Conservation (phyloP, 495 filamentous ascomycete genomes). For the Trichoderma gamsii region DNA sequence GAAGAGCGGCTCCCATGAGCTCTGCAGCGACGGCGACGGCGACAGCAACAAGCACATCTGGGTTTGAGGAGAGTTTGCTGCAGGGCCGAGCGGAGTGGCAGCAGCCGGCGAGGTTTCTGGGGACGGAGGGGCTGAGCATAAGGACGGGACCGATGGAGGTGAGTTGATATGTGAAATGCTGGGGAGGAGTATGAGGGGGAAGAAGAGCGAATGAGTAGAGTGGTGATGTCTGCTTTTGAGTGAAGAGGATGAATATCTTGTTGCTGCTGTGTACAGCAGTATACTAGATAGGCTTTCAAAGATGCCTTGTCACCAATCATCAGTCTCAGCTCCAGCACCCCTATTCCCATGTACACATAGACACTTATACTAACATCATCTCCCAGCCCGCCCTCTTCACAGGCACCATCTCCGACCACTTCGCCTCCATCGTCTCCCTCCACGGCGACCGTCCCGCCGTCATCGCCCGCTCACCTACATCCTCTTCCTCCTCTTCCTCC, state of each 20-base stretch:
- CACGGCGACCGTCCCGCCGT: constrained; percentile 69
- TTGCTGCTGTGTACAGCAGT: no score
- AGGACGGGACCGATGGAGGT: constrained; percentile 27
- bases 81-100: neutral
- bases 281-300: no score
- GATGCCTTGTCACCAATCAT: neutral
- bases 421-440: constrained; percentile 59
- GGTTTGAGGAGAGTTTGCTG: neutral
- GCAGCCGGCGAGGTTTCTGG: neutral
- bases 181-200: neutral
- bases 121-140: constrained; percentile 23
- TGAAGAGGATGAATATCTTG: neutral
- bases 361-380: neutral
- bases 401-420: constrained; percentile 76
- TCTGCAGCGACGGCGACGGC: neutral
- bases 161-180: constrained; percentile 17
- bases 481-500: constrained; percentile 16
- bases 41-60: neutral
- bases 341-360: neutral
- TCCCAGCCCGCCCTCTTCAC: constrained; percentile 64
- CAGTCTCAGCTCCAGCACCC: neutral
- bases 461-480: constrained; percentile 32
- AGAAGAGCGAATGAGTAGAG: neutral
- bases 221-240: neutral
- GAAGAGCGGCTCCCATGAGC: neutral